Evolutionary conservation across 2,329 filamentous ascomycete species (phyloP), one percentile per base, ranked within the genome.

Genomic region (Fusarium temperatum): DNA sequence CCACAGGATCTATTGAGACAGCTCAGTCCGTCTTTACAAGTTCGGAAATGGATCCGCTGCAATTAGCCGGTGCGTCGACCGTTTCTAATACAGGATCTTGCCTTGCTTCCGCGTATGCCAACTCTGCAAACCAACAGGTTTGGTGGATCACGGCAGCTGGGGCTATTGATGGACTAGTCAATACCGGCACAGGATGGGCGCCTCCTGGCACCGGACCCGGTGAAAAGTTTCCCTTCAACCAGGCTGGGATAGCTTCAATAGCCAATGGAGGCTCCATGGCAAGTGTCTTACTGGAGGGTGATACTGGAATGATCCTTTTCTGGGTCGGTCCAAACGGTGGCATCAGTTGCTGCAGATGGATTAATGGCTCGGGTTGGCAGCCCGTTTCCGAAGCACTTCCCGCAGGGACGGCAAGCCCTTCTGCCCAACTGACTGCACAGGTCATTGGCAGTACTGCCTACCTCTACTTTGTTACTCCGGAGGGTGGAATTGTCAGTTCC

Each of bases 31-130:
- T 14, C 18, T 15, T 35, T 35, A 15, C 13, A 15, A 35, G 32
- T 35, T 3, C 0, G 32, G 8, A 22, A 14, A 5, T 13, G 13
- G 4, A n/a, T 22, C 13, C 8, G 13, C 4, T 1, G 10, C 22
- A 20, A 24, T 28, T 56, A 17, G 22, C 28, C 22, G 13, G 24
- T 14, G 6, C 38, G 15, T 56, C 38, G 26, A 56, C 54, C 8
- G 9, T 56, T 4, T 10, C 54, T 9, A 3, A 15, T 11, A 35
- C 28, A 17, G 38, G 54, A 12, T 56, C 38, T 11, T 44, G 39
- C 1, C 15, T 56, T 7, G 22, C 39, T 44, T 35, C 38, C 6
- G 6, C 6, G 9, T 56, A 3, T 17, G 8, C 5, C 17, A 20
- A 3, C 39, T 8, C 28, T 44, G 20, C 39, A 0, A 26, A 26